phyloP scores from a whole-genome alignment of 768 basidiomycete genomes.

The Lactifluus rugatus region DNA sequence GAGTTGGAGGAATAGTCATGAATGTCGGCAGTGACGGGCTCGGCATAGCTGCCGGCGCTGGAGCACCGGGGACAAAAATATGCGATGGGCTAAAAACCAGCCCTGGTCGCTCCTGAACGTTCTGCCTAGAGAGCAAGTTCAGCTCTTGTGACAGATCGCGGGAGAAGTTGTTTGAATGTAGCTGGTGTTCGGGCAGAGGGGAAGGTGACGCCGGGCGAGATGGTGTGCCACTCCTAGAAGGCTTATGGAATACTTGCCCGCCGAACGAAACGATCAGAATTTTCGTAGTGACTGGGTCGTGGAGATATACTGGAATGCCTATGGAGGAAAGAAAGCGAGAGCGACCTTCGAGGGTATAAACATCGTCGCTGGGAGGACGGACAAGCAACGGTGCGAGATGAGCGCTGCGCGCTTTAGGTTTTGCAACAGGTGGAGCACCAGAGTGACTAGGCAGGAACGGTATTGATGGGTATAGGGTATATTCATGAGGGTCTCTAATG shows the following conservation, averaged over 20 bases:
- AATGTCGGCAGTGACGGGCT: slow-evolving; percentile 21
- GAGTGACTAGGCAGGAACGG: slow-evolving; percentile 26
- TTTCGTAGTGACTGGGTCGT: slow-evolving; percentile 40
- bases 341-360: slow-evolving; percentile 49
- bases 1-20: slow-evolving; percentile 22
- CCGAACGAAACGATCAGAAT: slow-evolving; percentile 75
- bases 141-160: slow-evolving; percentile 10
- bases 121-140: background rate
- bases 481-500: slow-evolving; percentile 24
- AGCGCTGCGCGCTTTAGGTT: slow-evolving; percentile 31
- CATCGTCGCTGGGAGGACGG: slow-evolving; percentile 39
- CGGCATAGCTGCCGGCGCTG: slow-evolving; percentile 16
- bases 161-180: background rate
- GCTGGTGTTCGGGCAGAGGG: background rate
- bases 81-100: slow-evolving; percentile 37
- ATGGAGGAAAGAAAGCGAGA: slow-evolving; percentile 42
- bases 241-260: slow-evolving; percentile 60
- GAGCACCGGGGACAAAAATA: slow-evolving; percentile 38
- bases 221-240: slow-evolving; percentile 31
- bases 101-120: slow-evolving; percentile 3
- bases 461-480: slow-evolving; percentile 34
- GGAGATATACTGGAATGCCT: slow-evolving; percentile 45
- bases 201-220: slow-evolving; percentile 15
- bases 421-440: slow-evolving; percentile 4
- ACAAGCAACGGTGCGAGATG: slow-evolving; percentile 60